Conservation (phyloP, 1,139 yeast species). For the Yamadazyma atmosphaerica region DNA sequence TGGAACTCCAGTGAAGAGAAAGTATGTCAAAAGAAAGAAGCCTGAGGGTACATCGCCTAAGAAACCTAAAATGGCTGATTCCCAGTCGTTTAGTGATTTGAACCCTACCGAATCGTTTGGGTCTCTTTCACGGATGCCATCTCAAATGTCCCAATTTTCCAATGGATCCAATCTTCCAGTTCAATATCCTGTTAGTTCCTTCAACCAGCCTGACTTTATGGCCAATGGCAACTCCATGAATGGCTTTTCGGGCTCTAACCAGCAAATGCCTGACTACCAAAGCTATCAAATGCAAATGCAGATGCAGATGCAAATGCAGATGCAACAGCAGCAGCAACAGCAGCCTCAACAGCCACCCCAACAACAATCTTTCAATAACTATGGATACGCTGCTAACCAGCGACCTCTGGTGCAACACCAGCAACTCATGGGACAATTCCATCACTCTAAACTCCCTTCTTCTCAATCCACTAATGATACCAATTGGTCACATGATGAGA, state of each 20-base stretch:
- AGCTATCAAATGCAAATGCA: constrained; percentile 31
- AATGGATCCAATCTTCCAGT: constrained; percentile 9
- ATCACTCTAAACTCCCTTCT: constrained; percentile 31
- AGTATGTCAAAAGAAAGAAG: constrained; percentile 42
- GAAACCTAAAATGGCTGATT: constrained; percentile 28
- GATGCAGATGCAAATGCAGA: constrained; percentile 24
- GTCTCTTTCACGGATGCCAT: constrained; percentile 16
- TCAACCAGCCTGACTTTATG: constrained; percentile 29
- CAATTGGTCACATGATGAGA: constrained; percentile 48
- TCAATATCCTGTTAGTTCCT: constrained; percentile 16
- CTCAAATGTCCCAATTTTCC: constrained; percentile 16
- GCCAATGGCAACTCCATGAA: background rate
- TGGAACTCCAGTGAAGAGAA: constrained; percentile 46
- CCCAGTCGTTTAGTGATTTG: constrained; percentile 9
- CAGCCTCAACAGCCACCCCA: constrained; percentile 15
- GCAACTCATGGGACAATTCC: constrained; percentile 29
- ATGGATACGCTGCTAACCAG: constrained; percentile 12
- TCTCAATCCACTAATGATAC: constrained; percentile 50
- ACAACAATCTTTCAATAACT: constrained; percentile 6
- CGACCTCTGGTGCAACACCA: constrained; percentile 16
- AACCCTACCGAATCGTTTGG: constrained; percentile 15
- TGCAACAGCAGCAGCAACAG: constrained; percentile 11
- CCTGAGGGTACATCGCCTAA: constrained; percentile 40
- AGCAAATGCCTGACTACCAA: constrained; percentile 23
- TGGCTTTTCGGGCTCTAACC: constrained; percentile 4